Evolutionary conservation across 2,329 filamentous ascomycete genomes (phyloP), one percentile per base, ranked within the genome.

Genomic region (Cladosporium velox): DNA sequence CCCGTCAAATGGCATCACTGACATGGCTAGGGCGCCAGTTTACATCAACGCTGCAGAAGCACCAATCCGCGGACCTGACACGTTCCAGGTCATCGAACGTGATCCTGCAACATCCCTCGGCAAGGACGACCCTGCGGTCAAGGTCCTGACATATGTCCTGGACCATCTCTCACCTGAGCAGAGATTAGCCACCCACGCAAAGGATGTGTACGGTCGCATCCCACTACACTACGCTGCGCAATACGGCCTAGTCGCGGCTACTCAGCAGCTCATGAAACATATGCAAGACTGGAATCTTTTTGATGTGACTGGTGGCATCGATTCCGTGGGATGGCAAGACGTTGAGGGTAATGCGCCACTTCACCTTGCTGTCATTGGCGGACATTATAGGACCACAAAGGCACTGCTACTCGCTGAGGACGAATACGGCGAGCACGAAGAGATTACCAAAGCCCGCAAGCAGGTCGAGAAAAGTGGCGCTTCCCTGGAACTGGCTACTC

Each of bases 151-250:
- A 18, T 85, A 85, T 73, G 73, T 90, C 8, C 83, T 99, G 4
- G 88, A 93, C 57, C 83, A 84, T 32, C 83, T 99, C 8, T 85
- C 82, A 12, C 83, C 86, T 0, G 81, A 85, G 11, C 94, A 98
- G 71, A 87, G 89, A 12, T 70, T 77, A 14, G 90, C 90, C 0
- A 81, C 98, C 12, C 82, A 85, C 59, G 86, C 86, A 14, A 88
- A 85, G 67, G 94, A 98, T 78, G 85, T 88, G 0, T 91, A 94
- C 67, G 93, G 92, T 2, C 90, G 94, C 4, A 85, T 94, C 15
- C 93, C 94, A 1, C 83, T 98, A 12, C 94, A 98, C 77, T 97
- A 97, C 75, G 93, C 93, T 2, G 94, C 95, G 0, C 93, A 98
- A 76, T 97, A 96, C 75, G 95, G 95, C 2, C 93, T 97, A 72